Base-by-base conservation (phyloP, 208 protist genomes). In the Leishmania amazonensis region DNA sequence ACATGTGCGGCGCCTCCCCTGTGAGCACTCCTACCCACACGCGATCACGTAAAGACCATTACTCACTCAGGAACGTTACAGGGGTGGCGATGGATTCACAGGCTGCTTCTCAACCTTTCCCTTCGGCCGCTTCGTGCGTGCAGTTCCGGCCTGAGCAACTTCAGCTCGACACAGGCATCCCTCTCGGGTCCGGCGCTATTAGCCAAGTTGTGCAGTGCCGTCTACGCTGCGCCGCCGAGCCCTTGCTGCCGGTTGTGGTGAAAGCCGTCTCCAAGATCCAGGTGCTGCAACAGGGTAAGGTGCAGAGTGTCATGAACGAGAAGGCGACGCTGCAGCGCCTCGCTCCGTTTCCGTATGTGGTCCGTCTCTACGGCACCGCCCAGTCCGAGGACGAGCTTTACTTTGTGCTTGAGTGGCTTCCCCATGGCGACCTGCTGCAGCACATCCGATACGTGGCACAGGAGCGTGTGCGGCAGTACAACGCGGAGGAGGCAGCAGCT, bases 321-420 rank as follows among this genome's bases (percentile, higher is more conserved):
- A 98, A 98, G 87, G 80, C 80, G 31, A 89, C 91, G 15, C 87
- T 98, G 78, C 60, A 90, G 45, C 83, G 80, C 7, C 80, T 98
- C 31, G 86, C 58, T 15, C 91, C 93, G 28, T 88, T 94, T 80
- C 96, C 95, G 0, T 96, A 94, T 86, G 88, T 98, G 47, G 86
- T 64, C 8, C 90, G 94, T n/a, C 87, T 98, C 60, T 93, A 94
- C 85, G 92, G 94, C 79, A 98, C 96, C n/a, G 82, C 84, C 7
- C 96, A 98, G 84, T 94, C 92, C 3, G 90, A 91, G 65, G 95
- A 98, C 73, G 94, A 98, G 83, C 86, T 98, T 38, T 98, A 97
- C 87, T 98, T 95, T 81, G 95, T 99, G 40, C 83, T 99, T 77
- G 97, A 99, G 88, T 95, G 90, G 73, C 90, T 99, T 2, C 94